phyloP scores from a whole-genome alignment of 2,329 filamentous ascomycete genomes.

The Pezicula radicicola region DNA sequence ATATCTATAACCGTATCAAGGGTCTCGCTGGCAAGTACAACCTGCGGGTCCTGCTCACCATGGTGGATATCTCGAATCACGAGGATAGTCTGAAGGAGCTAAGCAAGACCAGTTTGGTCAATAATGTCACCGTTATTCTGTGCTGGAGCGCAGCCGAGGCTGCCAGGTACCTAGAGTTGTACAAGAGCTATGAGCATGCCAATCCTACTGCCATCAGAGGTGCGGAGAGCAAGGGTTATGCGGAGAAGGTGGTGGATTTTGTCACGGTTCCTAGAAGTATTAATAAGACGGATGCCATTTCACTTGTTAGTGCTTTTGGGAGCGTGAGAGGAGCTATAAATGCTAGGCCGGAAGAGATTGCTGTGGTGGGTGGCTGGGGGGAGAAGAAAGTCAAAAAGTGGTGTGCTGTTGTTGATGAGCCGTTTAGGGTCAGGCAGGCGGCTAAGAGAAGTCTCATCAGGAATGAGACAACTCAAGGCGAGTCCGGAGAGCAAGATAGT shows the following conservation, averaged over 20 bases:
- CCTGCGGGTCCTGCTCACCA: constrained; percentile 79
- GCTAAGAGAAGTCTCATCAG: constrained; percentile 47
- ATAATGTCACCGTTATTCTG: constrained; percentile 86
- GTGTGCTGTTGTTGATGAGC: constrained; percentile 78
- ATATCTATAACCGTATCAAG: constrained; percentile 91
- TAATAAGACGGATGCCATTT: constrained; percentile 92
- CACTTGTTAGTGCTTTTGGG: constrained; percentile 87
- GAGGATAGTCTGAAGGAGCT: constrained; percentile 87
- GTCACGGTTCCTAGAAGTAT: constrained; percentile 85
- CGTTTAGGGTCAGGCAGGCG: constrained; percentile 74
- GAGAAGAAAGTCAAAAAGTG: constrained; percentile 91
- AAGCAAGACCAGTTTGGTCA: constrained; percentile 87
- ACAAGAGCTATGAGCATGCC: constrained; percentile 91
- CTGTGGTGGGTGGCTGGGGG: constrained; percentile 86
- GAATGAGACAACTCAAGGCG: constrained; percentile 14
- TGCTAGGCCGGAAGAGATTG: constrained; percentile 80
- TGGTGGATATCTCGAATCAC: constrained; percentile 95
- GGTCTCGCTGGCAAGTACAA: constrained; percentile 82
- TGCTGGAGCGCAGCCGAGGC: constrained; percentile 96
- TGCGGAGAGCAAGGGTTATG: constrained; percentile 78
- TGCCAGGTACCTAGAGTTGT: constrained; percentile 88
- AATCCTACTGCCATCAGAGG: constrained; percentile 77
- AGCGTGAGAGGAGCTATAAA: constrained; percentile 85
- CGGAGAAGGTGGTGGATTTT: constrained; percentile 86
- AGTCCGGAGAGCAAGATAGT: constrained; percentile 25